Conservation (phyloP, 202 grass and related monocot genomes). For the Cymbopogon flexuosus region DNA sequence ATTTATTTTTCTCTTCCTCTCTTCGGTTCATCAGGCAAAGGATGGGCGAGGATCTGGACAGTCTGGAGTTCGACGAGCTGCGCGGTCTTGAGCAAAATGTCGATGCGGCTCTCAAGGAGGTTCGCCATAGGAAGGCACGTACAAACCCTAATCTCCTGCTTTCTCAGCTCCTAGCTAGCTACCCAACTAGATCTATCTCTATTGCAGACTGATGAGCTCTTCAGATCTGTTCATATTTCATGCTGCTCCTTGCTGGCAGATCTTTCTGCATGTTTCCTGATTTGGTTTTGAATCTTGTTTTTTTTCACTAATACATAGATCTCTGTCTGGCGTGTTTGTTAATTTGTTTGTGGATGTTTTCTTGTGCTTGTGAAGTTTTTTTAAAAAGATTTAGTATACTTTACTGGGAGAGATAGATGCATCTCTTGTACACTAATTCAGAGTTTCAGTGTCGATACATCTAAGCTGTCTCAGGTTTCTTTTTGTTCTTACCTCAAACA, state of each 20-base stretch:
- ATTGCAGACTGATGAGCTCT: not conserved
- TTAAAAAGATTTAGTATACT: not conserved
- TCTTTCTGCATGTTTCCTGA: not conserved
- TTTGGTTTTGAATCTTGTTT: not conserved
- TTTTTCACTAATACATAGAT: not conserved
- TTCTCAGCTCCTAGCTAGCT: not conserved
- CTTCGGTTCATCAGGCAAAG: constrained; percentile 47
- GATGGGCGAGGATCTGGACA: constrained; percentile 82
- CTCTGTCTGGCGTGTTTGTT: not conserved
- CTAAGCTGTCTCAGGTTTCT: not conserved
- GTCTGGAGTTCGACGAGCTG: constrained; percentile 68
- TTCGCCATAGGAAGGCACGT: constrained; percentile 71
- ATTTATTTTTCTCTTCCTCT: no score
- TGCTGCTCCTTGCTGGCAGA: constrained; percentile 12
- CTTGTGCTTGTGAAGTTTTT: not conserved
- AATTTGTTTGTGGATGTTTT: not conserved
- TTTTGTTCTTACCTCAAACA: not conserved
- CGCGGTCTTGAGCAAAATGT: constrained; percentile 86
- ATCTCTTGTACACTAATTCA: not conserved
- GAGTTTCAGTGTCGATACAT: not conserved
- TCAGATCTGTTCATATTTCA: constrained; percentile 45
- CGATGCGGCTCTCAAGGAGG: constrained; percentile 64
- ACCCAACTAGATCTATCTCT: not conserved
- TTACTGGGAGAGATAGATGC: not conserved
- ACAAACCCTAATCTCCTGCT: constrained; percentile 18